A percentile compares a stretch with the other conserved stretches of the same genome.
Evolutionary conservation across 352 stramenopile genomes (phyloP).

Genomic region (Pythium brachiatum): DNA sequence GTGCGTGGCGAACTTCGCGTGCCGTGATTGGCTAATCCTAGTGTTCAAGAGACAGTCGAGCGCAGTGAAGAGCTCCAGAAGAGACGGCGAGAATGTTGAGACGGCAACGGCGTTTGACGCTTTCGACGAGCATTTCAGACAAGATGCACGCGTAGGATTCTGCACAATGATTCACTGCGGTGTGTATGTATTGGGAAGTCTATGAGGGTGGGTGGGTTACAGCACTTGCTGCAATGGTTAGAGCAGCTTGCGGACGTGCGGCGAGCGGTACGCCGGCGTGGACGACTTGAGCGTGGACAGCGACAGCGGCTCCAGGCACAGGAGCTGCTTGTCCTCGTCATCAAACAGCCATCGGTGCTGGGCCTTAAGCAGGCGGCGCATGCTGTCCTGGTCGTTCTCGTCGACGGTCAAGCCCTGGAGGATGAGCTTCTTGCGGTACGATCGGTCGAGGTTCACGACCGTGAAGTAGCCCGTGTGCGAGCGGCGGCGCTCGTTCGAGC

Average conservation of each 20-base stretch:
- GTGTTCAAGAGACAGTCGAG: conserved; percentile 17
- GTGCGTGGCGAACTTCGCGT: neutral
- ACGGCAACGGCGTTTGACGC: neutral
- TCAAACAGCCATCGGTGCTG: conserved; percentile 73
- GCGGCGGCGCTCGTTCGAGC: conserved; percentile 40
- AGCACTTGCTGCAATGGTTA: neutral
- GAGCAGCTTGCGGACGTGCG: conserved; percentile 18
- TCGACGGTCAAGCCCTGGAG: conserved; percentile 49
- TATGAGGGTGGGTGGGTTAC: neutral
- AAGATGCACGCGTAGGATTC: neutral
- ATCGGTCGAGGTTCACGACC: conserved; percentile 59
- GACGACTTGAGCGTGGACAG: conserved; percentile 29
- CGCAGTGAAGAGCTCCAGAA: neutral
- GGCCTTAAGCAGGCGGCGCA: conserved; percentile 64
- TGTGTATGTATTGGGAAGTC: neutral
- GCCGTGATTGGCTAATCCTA: conserved; percentile 13
- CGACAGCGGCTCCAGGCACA: conserved; percentile 52
- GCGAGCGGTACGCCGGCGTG: conserved; percentile 1
- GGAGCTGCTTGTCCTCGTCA: conserved; percentile 58
- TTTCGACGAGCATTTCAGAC: neutral
- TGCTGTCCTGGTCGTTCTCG: conserved; percentile 61
- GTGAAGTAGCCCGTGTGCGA: conserved; percentile 77
- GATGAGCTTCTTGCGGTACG: conserved; percentile 59
- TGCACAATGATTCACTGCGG: too few relatives aligned
- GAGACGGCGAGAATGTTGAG: conserved; percentile 8